Percentiles rank a stretch among this genome's conserved stretches.
These are phyloP conservation scores for Pseudocercospora cruenta DNA, from an alignment of 2,329 filamentous ascomycete genomes.

Conservation along the genomic window DNA sequence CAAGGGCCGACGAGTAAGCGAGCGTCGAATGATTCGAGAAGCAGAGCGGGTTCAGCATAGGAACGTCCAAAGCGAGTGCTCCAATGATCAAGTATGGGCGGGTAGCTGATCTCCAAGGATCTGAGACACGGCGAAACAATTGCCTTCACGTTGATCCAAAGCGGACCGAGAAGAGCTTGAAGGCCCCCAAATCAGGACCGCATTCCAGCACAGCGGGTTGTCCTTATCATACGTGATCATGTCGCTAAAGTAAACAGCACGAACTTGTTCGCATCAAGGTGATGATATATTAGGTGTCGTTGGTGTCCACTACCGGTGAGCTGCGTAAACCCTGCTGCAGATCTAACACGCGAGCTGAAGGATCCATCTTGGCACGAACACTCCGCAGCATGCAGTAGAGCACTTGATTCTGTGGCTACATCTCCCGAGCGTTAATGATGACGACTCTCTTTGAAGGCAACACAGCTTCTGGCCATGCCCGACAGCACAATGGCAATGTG, in stretches of 20 bases:
- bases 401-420: no score
- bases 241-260: no score
- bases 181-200: not conserved
- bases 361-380: not conserved
- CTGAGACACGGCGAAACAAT: no score
- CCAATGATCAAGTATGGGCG: no score
- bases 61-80: no score
- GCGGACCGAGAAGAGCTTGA: not conserved
- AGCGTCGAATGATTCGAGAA: no score
- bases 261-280: not conserved
- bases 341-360: not conserved
- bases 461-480: not conserved
- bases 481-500: slow-evolving; percentile 14
- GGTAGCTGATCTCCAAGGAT: no score
- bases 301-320: not conserved
- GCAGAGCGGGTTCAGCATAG: no score
- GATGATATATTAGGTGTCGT: not conserved
- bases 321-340: not conserved
- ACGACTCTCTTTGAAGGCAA: not conserved
- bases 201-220: not conserved
- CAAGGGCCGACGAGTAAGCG: not conserved
- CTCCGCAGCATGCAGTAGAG: not conserved
- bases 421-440: not conserved
- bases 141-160: no score
- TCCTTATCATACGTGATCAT: not conserved